Base-by-base conservation (phyloP, 345 rosid genomes). In the Gossypium thurberi region DNA sequence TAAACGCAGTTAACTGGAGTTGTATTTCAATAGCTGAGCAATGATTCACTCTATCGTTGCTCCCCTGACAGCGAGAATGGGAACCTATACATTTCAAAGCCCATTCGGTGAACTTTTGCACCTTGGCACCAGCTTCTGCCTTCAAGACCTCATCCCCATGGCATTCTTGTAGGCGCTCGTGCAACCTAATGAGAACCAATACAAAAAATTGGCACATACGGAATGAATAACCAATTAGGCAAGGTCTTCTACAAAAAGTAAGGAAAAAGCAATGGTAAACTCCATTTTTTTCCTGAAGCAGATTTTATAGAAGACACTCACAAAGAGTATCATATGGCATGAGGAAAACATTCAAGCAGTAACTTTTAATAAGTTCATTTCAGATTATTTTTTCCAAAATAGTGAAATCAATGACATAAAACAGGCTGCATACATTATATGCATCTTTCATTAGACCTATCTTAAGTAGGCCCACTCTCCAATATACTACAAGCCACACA, bases 91-190 rank as follows among this genome's bases (percentile, higher is more conserved):
- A 95, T 81, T 86, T 92, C 70, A 92, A 80, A 58, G 98, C 98
- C 99, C 99, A 92, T 77, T 92, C 96, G 46, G 99, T 92, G 74
- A 95, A 92, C 86, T 92, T 95, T 81, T 95, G 96, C 76, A 88
- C 99, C 84, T 90, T 95, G 40, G 89, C 92, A 77, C 89, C 89
- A 75, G 98, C 98, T 82, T 90, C 97, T 26, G 97, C 97, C 79
- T 92, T 94, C 82, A 94, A 74, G 17, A 90, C 88, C 77, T 92
- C 99, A 70, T 90, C 98, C 72, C 95, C 97, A 42, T 86, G 88
- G 84, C 97, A 92, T 62, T 92, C 98, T 73, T 89, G 96, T 56
- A 95, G 97, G 78, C 96, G 96, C 84, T 95, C 99, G 9, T 89
- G 97, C 83, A 94, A 87, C 90, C 98, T 94, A 80, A 79, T 76